Conservation (phyloP, 2,329 filamentous ascomycete genomes). For the Penicillium sp. region DNA sequence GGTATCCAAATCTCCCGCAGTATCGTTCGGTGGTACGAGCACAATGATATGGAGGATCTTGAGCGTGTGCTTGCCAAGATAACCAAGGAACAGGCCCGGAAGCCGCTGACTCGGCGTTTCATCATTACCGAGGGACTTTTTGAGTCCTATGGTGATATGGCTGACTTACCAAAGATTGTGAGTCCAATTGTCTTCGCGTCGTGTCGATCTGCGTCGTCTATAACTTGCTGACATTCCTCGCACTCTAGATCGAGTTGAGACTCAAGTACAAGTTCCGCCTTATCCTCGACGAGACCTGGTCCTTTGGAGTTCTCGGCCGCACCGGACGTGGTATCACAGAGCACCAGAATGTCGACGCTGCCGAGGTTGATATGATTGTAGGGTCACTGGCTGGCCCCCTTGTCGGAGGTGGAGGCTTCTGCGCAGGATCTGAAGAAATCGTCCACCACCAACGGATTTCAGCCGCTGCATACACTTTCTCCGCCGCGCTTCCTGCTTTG, state of each 20-base stretch:
- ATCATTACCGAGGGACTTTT: conserved; percentile 96
- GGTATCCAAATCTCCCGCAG: conserved; percentile 91
- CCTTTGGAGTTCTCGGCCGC: conserved; percentile 89
- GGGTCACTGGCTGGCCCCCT: conserved; percentile 88
- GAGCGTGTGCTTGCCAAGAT: conserved; percentile 83
- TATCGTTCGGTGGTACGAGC: conserved; percentile 90
- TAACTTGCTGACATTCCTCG: conserved; percentile 11
- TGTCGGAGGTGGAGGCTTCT: conserved; percentile 93
- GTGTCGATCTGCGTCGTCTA: not conserved
- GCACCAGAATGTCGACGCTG: conserved; percentile 92
- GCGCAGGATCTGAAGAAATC: conserved; percentile 86
- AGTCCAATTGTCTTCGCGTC: conserved; percentile 31
- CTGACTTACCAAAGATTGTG: conserved; percentile 83
- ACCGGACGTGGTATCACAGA: conserved; percentile 93
- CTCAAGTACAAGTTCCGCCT: conserved; percentile 97
- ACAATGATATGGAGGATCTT: conserved; percentile 93
- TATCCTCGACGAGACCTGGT: conserved; percentile 96
- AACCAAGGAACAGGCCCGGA: conserved; percentile 82
- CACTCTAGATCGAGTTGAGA: conserved; percentile 81
- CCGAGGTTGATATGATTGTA: conserved; percentile 95
- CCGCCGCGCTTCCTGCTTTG: conserved; percentile 89
- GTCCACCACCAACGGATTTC: conserved; percentile 96
- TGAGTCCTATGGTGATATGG: conserved; percentile 83
- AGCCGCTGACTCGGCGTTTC: conserved; percentile 87
- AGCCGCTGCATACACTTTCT: conserved; percentile 91